Percentiles rank a stretch among this genome's conserved stretches.
Conservation (phyloP, 495 filamentous ascomycete genomes). For the Penicillium canariense region DNA sequence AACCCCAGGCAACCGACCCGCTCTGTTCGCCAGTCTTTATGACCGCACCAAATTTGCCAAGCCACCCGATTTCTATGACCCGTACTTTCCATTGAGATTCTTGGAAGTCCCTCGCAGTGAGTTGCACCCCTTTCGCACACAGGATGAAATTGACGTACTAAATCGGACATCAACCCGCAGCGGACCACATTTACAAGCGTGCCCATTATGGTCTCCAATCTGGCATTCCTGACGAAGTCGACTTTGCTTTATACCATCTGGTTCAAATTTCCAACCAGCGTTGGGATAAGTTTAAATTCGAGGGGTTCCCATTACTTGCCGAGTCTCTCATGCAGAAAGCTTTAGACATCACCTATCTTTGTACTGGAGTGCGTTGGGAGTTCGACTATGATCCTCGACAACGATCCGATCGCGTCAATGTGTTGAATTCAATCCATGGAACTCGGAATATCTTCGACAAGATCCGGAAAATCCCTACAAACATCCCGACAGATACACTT, state of each 20-base stretch:
- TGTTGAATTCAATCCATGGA: constrained; percentile 61
- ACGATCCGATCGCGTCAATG: constrained; percentile 61
- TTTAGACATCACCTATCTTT: constrained; percentile 68
- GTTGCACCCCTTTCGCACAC: constrained; percentile 4
- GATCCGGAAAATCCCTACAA: constrained; percentile 56
- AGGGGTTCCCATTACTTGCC: constrained; percentile 82
- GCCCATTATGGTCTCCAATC: constrained; percentile 78
- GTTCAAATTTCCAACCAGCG: constrained; percentile 94
- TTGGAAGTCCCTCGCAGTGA: constrained; percentile 45
- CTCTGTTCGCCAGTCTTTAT: constrained; percentile 29
- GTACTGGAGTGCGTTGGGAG: constrained; percentile 79
- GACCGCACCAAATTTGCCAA: constrained; percentile 32
- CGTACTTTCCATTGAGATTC: constrained; percentile 41
- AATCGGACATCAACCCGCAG: constrained; percentile 19
- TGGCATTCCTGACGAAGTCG: constrained; percentile 74
- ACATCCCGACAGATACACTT: constrained; percentile 64
- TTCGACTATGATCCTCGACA: constrained; percentile 62
- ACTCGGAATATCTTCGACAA: constrained; percentile 71
- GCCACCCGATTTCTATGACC: constrained; percentile 43
- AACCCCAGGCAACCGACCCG: constrained; percentile 45
- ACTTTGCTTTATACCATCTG: constrained; percentile 85
- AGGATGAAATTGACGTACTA: background rate
- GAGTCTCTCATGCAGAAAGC: constrained; percentile 85
- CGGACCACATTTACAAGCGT: constrained; percentile 76
- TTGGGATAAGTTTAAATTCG: constrained; percentile 93